Evolutionary conservation across 768 basidiomycete genomes (phyloP).

Genomic region (Candolleomyces aberdarensis): DNA sequence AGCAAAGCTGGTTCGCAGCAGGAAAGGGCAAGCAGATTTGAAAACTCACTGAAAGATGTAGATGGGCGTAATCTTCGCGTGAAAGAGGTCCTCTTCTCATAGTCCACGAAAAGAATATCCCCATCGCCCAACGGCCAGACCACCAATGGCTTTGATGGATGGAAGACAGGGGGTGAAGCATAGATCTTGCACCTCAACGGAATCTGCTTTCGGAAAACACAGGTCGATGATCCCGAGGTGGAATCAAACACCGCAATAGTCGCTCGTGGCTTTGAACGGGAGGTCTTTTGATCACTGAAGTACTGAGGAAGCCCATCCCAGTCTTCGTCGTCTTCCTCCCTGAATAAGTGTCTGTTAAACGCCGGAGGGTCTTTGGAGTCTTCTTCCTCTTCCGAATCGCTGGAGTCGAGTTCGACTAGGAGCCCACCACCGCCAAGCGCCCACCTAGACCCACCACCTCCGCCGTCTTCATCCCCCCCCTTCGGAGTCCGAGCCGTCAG

Average conservation of each 20-base stretch:
- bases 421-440: background rate
- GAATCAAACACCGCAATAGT: background rate
- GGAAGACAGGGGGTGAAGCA: slow-evolving; percentile 24
- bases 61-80: slow-evolving; percentile 22
- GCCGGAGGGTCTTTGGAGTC: background rate
- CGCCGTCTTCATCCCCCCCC: background rate
- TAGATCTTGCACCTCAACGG: slow-evolving; percentile 18
- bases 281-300: background rate
- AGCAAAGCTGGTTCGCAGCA: background rate
- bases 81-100: slow-evolving; percentile 22
- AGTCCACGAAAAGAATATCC: slow-evolving; percentile 24
- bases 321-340: background rate
- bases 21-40: background rate
- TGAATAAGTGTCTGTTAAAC: too few species aligned
- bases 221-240: background rate
- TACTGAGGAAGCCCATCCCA: background rate
- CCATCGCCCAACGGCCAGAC: slow-evolving; percentile 27
- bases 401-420: background rate
- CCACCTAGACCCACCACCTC: background rate
- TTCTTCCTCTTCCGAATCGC: slow-evolving; percentile 1
- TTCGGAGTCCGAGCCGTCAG: background rate
- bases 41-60: slow-evolving; percentile 20
- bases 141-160: slow-evolving; percentile 21
- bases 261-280: background rate
- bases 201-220: background rate